Conservation (phyloP, 23 red algal genomes). For the Porphyridium purpureum region DNA sequence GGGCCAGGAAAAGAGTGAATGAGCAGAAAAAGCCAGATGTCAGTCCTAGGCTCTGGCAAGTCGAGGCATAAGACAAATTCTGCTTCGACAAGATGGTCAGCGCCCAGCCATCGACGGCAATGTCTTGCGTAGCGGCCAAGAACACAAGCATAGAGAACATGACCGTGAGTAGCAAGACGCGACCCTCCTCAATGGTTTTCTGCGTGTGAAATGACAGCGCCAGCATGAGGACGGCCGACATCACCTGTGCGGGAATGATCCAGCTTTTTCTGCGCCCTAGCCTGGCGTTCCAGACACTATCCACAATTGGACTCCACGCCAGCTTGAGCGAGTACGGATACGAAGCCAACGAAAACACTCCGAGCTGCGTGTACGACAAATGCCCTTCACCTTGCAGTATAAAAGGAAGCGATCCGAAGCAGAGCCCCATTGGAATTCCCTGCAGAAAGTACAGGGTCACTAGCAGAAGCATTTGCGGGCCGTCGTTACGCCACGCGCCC, state of each 20-base stretch:
- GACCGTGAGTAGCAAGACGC: slow-evolving; percentile 33
- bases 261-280: slow-evolving; percentile 71
- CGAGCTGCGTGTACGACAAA: slow-evolving; percentile 44
- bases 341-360: slow-evolving; percentile 63
- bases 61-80: slow-evolving; percentile 42
- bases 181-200: neutral
- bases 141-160: slow-evolving; percentile 50
- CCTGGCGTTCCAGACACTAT: slow-evolving; percentile 34
- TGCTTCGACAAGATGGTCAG: slow-evolving; percentile 45
- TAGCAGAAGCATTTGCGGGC: slow-evolving; percentile 21
- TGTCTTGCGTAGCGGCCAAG: slow-evolving; percentile 77
- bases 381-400: slow-evolving; percentile 19
- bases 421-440: slow-evolving; percentile 72
- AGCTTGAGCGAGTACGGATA: slow-evolving; percentile 92
- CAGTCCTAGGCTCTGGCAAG: slow-evolving; percentile 70
- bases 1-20: slow-evolving; percentile 83
- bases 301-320: slow-evolving; percentile 73
- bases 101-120: slow-evolving; percentile 95
- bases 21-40: slow-evolving; percentile 70
- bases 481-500: slow-evolving; percentile 22
- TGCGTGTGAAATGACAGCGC: slow-evolving; percentile 1
- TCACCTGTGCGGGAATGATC: slow-evolving; percentile 68
- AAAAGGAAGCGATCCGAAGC: slow-evolving; percentile 72
- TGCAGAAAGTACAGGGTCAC: slow-evolving; percentile 59
- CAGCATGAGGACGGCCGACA: slow-evolving; percentile 34